Conservation (phyloP, 2,329 filamentous ascomycete species). For the Pseudopyrenochaeta lycopersici region DNA sequence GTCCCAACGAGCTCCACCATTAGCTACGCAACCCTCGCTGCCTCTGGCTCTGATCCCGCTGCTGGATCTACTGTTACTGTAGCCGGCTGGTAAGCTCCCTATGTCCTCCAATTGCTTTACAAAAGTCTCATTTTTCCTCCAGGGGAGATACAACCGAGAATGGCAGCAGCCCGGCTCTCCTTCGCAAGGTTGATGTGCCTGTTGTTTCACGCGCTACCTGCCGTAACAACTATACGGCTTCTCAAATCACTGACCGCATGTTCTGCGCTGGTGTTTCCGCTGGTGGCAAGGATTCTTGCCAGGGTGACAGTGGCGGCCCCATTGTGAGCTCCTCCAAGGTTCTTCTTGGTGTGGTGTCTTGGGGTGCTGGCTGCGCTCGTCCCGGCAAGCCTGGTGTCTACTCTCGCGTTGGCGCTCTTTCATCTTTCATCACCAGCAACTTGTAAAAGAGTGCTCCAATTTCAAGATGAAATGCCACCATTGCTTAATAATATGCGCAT, state of each 20-base stretch:
- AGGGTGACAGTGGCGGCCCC: slow-evolving; percentile 42
- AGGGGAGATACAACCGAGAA: slow-evolving; percentile 23
- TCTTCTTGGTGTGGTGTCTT: slow-evolving; percentile 32
- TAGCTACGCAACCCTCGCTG: slow-evolving; percentile 29
- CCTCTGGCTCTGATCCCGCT: slow-evolving; percentile 33
- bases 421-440: slow-evolving; percentile 31
- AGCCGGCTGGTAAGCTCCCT: slow-evolving; percentile 32
- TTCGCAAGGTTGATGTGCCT: slow-evolving; percentile 41
- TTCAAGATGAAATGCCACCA: too few species aligned
- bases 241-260: slow-evolving; percentile 35
- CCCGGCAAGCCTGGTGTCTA: slow-evolving; percentile 37
- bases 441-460: slow-evolving; percentile 12
- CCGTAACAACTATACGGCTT: slow-evolving; percentile 25
- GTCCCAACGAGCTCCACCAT: slow-evolving; percentile 36
- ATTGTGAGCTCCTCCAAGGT: background rate
- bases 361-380: slow-evolving; percentile 35
- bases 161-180: slow-evolving; percentile 17
- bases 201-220: slow-evolving; percentile 36
- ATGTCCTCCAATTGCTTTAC: background rate
- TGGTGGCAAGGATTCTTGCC: slow-evolving; percentile 45
- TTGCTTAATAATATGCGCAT: too few species aligned
- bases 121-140: too few species aligned
- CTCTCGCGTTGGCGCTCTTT: slow-evolving; percentile 22
- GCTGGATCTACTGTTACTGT: slow-evolving; percentile 26
- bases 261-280: slow-evolving; percentile 33